A percentile compares a stretch with the other conserved stretches of the same genome.
phyloP scores from a whole-genome alignment of 495 filamentous ascomycete species.

The Lentithecium fluviatile region DNA sequence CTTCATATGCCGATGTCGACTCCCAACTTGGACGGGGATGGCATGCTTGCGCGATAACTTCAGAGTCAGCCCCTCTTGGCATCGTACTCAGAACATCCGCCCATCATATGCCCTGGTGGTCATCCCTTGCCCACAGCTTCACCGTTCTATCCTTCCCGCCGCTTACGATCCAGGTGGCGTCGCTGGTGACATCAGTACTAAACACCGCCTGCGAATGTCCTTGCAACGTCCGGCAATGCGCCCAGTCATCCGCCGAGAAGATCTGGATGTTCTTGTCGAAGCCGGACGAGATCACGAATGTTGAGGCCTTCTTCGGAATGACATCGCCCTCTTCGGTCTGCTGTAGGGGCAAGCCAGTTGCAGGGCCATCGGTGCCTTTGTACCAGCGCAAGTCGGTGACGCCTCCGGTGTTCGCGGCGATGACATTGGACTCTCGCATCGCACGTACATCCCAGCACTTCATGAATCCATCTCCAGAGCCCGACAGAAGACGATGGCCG shows the following conservation, averaged over 20 bases:
- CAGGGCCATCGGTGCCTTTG: conserved; percentile 70
- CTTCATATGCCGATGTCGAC: no score
- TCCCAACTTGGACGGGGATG: no score
- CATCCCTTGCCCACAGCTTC: conserved; percentile 93
- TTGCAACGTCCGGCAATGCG: conserved; percentile 77
- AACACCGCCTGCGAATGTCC: conserved; percentile 91
- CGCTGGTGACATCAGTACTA: conserved; percentile 78
- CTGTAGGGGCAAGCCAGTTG: conserved; percentile 56
- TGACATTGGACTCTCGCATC: conserved; percentile 74
- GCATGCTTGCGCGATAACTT: no score
- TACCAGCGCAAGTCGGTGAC: conserved; percentile 95
- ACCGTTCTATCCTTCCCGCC: conserved; percentile 92
- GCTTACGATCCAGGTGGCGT: conserved; percentile 89
- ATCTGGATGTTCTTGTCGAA: conserved; percentile 96
- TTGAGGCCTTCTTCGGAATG: conserved; percentile 67
- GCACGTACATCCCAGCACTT: conserved; percentile 97
- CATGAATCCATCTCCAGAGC: conserved; percentile 91
- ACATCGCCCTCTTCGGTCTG: conserved; percentile 57
- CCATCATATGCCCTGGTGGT: conserved; percentile 49
- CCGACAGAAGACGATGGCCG: conserved; percentile 81
- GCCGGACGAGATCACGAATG: conserved; percentile 85
- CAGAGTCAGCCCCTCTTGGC: neutral
- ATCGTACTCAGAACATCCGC: neutral
- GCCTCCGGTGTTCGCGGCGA: conserved; percentile 88
- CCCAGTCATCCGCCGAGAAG: conserved; percentile 96